phyloP scores from a whole-genome alignment of 1,139 yeast species.

The Lizanozyma gosingica region DNA sequence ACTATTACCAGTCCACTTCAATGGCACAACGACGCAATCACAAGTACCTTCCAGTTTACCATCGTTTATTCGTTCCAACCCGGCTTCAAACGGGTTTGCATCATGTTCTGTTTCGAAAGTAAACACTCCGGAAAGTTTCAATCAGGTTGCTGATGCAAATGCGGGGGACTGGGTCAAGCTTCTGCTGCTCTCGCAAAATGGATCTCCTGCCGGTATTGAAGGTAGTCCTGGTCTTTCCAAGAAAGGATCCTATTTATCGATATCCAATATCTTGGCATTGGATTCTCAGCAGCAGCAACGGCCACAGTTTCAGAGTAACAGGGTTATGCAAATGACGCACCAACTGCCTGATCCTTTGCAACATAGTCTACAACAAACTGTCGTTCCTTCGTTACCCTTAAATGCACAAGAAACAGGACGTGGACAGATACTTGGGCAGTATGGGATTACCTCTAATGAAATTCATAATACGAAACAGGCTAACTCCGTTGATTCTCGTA shows the following conservation, averaged over 20 bases:
- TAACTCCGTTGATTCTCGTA: constrained; percentile 2
- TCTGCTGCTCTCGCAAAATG: neutral
- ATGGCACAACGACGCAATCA: neutral
- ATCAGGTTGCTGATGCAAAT: neutral
- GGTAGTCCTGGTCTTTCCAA: neutral
- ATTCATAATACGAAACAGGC: too few species aligned
- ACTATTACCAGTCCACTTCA: neutral
- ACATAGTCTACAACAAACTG: neutral
- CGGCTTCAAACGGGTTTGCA: neutral
- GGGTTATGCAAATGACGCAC: too few species aligned
- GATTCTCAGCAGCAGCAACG: neutral
- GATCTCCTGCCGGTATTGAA: neutral
- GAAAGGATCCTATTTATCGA: neutral
- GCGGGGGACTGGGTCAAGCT: neutral
- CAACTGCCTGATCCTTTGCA: too few species aligned
- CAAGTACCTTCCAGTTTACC: neutral
- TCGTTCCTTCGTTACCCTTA: neutral
- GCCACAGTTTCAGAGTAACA: neutral
- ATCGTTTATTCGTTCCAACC: neutral
- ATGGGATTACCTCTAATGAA: too few species aligned
- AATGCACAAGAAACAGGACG: too few species aligned
- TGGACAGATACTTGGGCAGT: neutral
- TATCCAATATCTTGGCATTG: neutral
- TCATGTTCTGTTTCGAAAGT: neutral
- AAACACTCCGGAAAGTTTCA: neutral